Percentiles rank a stretch among this genome's conserved stretches.
Conservation (phyloP, 2,329 filamentous ascomycete genomes). For the Ophiocordyceps camponoti-rufipedis region DNA sequence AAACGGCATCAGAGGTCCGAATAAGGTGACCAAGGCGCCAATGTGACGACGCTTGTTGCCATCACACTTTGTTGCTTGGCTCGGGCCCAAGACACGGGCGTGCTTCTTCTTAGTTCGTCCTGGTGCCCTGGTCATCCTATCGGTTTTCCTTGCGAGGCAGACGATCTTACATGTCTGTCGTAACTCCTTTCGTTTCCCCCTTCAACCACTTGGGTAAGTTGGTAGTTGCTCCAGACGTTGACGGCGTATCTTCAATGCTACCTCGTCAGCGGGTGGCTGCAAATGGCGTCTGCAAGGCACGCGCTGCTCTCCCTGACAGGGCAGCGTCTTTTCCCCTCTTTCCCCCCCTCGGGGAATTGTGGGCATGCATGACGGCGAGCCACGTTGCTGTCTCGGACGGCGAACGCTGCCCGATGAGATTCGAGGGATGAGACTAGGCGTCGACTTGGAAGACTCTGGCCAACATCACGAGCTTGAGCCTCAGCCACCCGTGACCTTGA, state of each 20-base stretch:
- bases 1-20: neutral
- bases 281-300: neutral
- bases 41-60: neutral
- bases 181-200: no score
- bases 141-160: no score
- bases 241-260: neutral
- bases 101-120: no score
- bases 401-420: neutral
- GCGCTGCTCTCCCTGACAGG: neutral
- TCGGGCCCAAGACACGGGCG: no score
- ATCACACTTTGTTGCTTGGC: no score
- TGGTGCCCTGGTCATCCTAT: no score
- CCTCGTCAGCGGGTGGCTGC: neutral
- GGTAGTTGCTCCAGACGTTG: neutral
- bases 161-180: no score
- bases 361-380: neutral
- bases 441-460: neutral
- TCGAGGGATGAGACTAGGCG: neutral
- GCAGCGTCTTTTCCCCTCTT: neutral
- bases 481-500: neutral
- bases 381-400: neutral
- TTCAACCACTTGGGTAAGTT: no score
- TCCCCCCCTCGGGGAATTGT: neutral
- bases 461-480: neutral
- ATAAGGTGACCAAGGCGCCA: neutral